Evolutionary conservation across 139 green algal species (phyloP), one percentile per base, ranked within the genome.

Genomic region (Dunaliella sp.): DNA sequence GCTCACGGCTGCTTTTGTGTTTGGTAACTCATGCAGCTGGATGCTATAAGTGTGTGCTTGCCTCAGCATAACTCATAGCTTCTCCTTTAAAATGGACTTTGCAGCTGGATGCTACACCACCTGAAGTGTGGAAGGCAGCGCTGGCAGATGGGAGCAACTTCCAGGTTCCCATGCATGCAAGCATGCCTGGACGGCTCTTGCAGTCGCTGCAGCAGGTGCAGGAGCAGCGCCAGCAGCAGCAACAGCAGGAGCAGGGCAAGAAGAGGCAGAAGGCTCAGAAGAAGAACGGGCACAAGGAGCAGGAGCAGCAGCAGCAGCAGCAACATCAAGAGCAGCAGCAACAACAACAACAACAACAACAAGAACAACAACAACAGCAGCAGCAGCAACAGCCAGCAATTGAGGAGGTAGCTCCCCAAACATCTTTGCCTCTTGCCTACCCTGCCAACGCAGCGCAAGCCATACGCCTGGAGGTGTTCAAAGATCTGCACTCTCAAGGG

Each of bases 401-500:
- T 12, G 57, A n/a, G 33, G 32, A 36, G 25, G 28, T 21, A 32
- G 82, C 82, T 33, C 1, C 65, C 26, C n/a, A 75, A 16, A 73
- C 83, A 1, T 82, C 16, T 72, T 38, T 36, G 35, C 83, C 33
- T 21, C 30, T 59, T n/a, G 83, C 7, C 7, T 65, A 65, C 48
- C 48, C 48, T 65, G 48, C 48, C 48, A 65, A 65, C 48, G 7
- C 48, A 65, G 7, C 48, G 16, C 48, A 86, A 72, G 34, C 35
- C 72, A 28, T 86, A 12, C 83, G 83, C 7, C 73, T 26, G 22
- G 33, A 34, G 1, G 31, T 86, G 72, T 86, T 86, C 34, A 34
- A 34, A 21, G 72, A 86, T 35, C 73, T 86, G 38, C 83, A 86
- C 74, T 25, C 7, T 2, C 36, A 81, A 72, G 83, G 83, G 83